Base-by-base conservation (phyloP, 2,329 filamentous ascomycete genomes). In the Colletotrichum tabaci region DNA sequence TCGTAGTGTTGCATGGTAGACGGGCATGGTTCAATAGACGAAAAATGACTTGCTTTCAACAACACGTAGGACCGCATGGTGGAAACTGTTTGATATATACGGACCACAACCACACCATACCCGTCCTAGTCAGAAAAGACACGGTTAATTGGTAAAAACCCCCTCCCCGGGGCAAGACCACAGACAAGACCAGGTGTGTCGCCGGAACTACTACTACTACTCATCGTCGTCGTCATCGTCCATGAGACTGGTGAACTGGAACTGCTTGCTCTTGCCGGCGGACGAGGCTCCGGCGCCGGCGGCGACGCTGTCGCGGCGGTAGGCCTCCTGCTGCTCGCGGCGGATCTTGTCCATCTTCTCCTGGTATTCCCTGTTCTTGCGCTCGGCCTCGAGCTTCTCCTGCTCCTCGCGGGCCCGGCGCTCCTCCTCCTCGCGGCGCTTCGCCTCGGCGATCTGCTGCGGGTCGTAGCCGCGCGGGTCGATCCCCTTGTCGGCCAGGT, bases 391-490 rank as follows among this genome's bases (percentile, higher is more conserved):
- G 12, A 79, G 75, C 18, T 84, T 81, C 61, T 80, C 80, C 73
- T 82, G 80, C 40, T 78, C 76, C 65, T 83, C 82, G 60, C 74
- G 70, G 23, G 78, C 77, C 42, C 76, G 79, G 40, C 75, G 75
- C 75, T 86, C 85, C 71, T 88, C 87, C 57, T 88, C 87, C 69
- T 87, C 87, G 63, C 83, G 83, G 52, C 81, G 82, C 77, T 86
- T 85, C 74, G 84, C 84, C 73, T 86, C 86, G 75, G 87, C 86
- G 73, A 89, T 88, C 35, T 82, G 85, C 10, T 81, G 85, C 1
- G 90, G 90, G 74, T 92, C 89, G 77, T 88, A 89, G 46, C 85
- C 86, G 65, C 83, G 86, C 10, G 90, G 90, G 77, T 93, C 89
- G 74, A 89, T 86, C 9, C 91, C 91, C 65, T 86, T 82, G 76